These are phyloP conservation scores for Hemileia vastatrix DNA, from an alignment of 1,284 basidiomycete genomes.

Conservation along the genomic window DNA sequence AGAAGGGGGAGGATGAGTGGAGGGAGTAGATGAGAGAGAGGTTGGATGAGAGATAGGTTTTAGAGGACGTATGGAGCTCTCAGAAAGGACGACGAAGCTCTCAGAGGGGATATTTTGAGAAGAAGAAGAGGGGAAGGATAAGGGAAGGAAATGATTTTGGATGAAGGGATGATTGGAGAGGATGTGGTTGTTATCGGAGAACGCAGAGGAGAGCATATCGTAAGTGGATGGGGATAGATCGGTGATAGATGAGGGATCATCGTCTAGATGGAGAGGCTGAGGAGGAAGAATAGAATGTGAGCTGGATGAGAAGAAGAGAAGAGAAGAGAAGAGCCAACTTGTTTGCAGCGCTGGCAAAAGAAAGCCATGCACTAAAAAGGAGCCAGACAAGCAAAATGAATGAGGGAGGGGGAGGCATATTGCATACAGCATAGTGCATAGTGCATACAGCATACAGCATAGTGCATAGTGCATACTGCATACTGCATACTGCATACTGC, in stretches of 20 bases:
- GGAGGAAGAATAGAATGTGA: background rate
- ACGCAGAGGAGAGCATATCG: conserved; percentile 55
- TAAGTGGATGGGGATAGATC: conserved; percentile 74
- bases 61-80: conserved; percentile 11
- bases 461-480: no score
- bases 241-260: conserved; percentile 53
- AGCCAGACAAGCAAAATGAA: no score
- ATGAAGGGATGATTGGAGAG: background rate
- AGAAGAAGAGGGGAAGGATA: background rate
- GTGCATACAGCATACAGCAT: no score
- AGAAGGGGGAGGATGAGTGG: background rate
- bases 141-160: background rate
- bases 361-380: no score
- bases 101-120: conserved; percentile 1
- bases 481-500: no score
- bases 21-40: background rate
- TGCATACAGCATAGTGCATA: no score
- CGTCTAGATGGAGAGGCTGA: background rate
- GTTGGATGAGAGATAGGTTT: background rate
- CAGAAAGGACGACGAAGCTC: conserved; percentile 20
- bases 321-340: background rate
- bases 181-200: background rate
- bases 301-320: background rate
- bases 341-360: conserved; percentile 20
- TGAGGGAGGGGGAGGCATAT: no score